A percentile compares a stretch with the other conserved stretches of the same genome.
Conservation (phyloP, 441 rosid genomes). For the Melastoma candidum region DNA sequence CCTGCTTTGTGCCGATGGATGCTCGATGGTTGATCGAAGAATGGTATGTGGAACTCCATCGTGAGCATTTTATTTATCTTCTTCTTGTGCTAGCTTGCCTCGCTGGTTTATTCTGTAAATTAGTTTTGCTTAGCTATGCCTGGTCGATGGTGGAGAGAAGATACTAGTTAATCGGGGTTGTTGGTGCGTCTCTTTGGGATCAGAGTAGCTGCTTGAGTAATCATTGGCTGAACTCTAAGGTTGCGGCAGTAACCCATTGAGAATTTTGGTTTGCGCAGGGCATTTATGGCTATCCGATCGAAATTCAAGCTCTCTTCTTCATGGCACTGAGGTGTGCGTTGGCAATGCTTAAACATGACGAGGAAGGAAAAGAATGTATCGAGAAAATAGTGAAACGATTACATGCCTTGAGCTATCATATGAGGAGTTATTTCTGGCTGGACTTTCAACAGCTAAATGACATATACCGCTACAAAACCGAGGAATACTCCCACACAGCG, state of each 20-base stretch:
- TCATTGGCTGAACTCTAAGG: too few species aligned
- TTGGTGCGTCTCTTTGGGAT: too few species aligned
- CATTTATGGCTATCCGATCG: slow-evolving; percentile 9
- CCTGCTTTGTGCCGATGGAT: slow-evolving; percentile 1
- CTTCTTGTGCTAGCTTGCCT: background rate
- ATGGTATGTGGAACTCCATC: slow-evolving; percentile 2
- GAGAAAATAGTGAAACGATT: slow-evolving; percentile 9
- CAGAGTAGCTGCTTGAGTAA: too few species aligned
- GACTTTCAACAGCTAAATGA: slow-evolving; percentile 10
- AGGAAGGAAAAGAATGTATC: slow-evolving; percentile 8
- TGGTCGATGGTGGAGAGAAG: too few species aligned
- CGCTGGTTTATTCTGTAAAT: too few species aligned
- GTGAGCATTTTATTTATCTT: background rate
- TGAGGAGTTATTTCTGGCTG: slow-evolving; percentile 7
- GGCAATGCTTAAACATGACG: slow-evolving; percentile 8
- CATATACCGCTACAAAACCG: slow-evolving; percentile 8
- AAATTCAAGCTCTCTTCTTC: slow-evolving; percentile 11
- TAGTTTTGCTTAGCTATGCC: too few species aligned
- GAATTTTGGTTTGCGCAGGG: slow-evolving; percentile 1
- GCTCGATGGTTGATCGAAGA: slow-evolving; percentile 9
- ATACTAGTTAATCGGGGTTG: too few species aligned
- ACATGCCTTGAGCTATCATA: slow-evolving; percentile 8
- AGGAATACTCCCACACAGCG: slow-evolving; percentile 9
- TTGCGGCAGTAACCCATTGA: too few species aligned
- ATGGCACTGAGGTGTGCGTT: slow-evolving; percentile 7